Percentiles rank a stretch among this genome's conserved stretches.
These are phyloP conservation scores for Colletotrichum incanum DNA, from an alignment of 2,329 filamentous ascomycete genomes.

Conservation along the genomic window DNA sequence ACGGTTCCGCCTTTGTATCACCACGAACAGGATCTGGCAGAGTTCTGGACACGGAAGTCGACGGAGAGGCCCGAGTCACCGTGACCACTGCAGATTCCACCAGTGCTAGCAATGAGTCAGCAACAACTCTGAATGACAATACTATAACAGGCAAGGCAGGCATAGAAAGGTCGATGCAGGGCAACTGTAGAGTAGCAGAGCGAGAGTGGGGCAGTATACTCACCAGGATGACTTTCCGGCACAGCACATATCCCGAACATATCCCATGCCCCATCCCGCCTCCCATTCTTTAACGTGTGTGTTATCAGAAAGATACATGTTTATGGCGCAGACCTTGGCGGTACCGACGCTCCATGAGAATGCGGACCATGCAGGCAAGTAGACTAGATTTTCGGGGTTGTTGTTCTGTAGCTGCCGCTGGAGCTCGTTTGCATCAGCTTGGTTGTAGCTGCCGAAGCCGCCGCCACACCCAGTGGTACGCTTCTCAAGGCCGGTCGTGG, in stretches of 20 bases:
- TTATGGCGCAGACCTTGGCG: conserved; percentile 9
- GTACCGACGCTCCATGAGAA: not conserved
- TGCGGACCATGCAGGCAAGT: not conserved
- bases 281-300: conserved; percentile 10
- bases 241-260: conserved; percentile 9
- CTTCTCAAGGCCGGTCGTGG: conserved; percentile 4
- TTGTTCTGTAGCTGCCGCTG: conserved; percentile 2
- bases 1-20: not conserved
- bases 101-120: not conserved
- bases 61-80: conserved; percentile 12
- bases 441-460: not conserved
- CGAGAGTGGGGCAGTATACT: not conserved
- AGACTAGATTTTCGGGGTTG: not conserved
- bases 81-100: conserved; percentile 8
- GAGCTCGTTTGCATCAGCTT: conserved; percentile 6
- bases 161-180: not conserved
- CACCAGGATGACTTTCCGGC: conserved; percentile 9
- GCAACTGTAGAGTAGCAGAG: not conserved
- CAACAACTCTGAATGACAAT: not conserved
- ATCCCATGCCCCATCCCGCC: conserved; percentile 13
- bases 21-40: conserved; percentile 1
- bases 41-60: conserved; percentile 6
- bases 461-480: not conserved
- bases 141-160: not conserved
- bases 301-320: conserved; percentile 10